phyloP scores from a whole-genome alignment of 176 grass and related monocot species.

The Eleusine coracana region DNA sequence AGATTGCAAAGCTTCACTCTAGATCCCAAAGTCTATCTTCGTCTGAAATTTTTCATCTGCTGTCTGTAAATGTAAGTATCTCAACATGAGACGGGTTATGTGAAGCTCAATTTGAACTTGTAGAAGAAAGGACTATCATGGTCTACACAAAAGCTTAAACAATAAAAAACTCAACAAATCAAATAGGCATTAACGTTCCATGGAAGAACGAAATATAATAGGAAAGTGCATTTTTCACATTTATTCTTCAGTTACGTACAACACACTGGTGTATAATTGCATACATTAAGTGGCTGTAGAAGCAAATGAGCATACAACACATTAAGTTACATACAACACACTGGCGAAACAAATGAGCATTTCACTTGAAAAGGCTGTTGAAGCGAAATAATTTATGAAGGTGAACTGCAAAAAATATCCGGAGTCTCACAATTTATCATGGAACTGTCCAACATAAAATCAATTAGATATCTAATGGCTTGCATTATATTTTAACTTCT shows the following conservation, averaged over 20 bases:
- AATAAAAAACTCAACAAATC: not conserved
- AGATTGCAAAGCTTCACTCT: conserved; percentile 31
- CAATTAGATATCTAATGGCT: not conserved
- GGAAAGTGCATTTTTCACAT: not conserved
- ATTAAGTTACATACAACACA: too few species aligned
- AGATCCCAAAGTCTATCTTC: conserved; percentile 50
- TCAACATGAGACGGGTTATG: not conserved
- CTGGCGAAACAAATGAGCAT: not conserved
- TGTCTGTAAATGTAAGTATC: conserved; percentile 50
- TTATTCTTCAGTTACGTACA: not conserved
- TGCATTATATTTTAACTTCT: too few species aligned
- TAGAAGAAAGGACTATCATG: not conserved
- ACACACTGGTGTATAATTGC: too few species aligned
- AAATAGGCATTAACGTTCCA: not conserved
- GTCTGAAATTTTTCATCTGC: conserved; percentile 48
- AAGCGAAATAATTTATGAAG: conserved; percentile 28
- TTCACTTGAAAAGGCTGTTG: not conserved
- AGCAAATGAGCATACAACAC: too few species aligned
- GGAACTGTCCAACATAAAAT: conserved; percentile 7
- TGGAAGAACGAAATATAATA: conserved; percentile 19
- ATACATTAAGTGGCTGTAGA: too few species aligned
- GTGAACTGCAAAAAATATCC: not conserved
- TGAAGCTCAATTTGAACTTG: not conserved
- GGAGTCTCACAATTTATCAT: not conserved
- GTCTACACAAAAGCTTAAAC: not conserved